phyloP scores from a whole-genome alignment of 2,329 filamentous ascomycete species.

The Sclerotinia glacialis region DNA sequence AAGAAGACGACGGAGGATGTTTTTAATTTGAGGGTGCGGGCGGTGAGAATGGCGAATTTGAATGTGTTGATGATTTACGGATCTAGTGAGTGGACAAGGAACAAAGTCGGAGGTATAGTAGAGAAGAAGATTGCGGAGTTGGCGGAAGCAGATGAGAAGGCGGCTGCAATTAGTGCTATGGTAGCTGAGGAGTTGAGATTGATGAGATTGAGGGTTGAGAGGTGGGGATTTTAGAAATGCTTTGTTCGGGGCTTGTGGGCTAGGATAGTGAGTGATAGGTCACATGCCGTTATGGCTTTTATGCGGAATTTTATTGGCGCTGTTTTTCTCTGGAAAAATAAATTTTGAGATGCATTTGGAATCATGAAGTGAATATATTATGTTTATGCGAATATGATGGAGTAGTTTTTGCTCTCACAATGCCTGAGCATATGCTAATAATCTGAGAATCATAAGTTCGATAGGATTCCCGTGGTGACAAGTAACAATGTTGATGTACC shows the following conservation, averaged over 20 bases:
- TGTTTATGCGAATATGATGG: too few relatives aligned
- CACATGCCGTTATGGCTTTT: neutral
- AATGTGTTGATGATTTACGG: neutral
- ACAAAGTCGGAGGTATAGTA: neutral
- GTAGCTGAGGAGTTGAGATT: neutral
- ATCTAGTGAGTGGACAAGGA: neutral
- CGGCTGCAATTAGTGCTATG: neutral
- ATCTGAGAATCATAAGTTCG: too few relatives aligned
- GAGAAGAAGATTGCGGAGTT: slow-evolving; percentile 3
- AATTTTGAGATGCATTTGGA: too few relatives aligned
- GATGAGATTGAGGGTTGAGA: neutral
- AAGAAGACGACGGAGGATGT: neutral
- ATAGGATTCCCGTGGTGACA: too few relatives aligned
- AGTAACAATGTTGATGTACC: too few relatives aligned
- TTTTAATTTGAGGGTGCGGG: neutral
- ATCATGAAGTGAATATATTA: neutral
- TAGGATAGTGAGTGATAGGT: neutral
- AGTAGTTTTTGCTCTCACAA: too few relatives aligned
- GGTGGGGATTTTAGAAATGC: neutral
- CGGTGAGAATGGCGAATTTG: neutral
- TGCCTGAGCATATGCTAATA: too few relatives aligned
- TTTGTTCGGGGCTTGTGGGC: neutral
- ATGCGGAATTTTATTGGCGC: too few relatives aligned
- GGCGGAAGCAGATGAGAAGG: neutral
- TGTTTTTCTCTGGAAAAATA: neutral